Evolutionary conservation across 2,329 filamentous ascomycete species (phyloP).

Genomic region (Hymenoscyphus fraxineus): DNA sequence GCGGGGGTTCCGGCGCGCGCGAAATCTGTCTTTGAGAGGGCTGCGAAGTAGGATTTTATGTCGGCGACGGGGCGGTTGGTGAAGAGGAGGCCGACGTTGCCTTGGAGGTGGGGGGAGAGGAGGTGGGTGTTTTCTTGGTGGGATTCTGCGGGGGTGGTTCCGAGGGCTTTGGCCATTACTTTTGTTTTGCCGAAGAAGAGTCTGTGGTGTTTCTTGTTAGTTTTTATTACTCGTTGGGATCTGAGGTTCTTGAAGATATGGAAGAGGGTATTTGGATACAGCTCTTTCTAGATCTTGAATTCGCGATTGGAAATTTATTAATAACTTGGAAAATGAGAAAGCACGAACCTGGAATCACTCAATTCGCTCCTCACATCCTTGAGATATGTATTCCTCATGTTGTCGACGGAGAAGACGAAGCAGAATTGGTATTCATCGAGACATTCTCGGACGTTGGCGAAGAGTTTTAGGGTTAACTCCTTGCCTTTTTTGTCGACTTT

Average conservation of each 20-base stretch:
- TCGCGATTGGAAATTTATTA: neutral
- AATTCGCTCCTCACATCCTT: conserved; percentile 87
- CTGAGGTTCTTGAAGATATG: neutral
- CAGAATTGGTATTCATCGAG: conserved; percentile 83
- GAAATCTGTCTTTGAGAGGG: conserved; percentile 76
- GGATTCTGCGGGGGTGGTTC: conserved; percentile 71
- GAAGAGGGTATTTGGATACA: neutral
- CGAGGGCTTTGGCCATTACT: conserved; percentile 95
- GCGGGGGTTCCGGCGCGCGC: conserved; percentile 80
- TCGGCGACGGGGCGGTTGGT: conserved; percentile 69
- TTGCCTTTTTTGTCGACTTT: conserved; percentile 92
- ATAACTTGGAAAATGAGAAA: neutral
- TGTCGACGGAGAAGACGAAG: conserved; percentile 90
- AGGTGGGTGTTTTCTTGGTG: conserved; percentile 72
- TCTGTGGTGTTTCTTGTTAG: conserved; percentile 43
- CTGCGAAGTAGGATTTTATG: conserved; percentile 69
- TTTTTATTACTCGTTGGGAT: neutral
- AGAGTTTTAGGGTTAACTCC: conserved; percentile 81
- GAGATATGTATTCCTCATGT: conserved; percentile 96
- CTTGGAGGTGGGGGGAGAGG: conserved; percentile 66
- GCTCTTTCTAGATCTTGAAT: neutral
- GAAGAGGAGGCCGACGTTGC: conserved; percentile 86
- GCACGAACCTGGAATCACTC: conserved; percentile 70
- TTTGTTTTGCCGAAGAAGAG: conserved; percentile 99
- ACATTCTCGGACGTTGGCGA: conserved; percentile 80